Evolutionary conservation across 352 stramenopile species (phyloP), one percentile per base, ranked within the genome.

Genomic region (Globisporangium cylindrosporum): DNA sequence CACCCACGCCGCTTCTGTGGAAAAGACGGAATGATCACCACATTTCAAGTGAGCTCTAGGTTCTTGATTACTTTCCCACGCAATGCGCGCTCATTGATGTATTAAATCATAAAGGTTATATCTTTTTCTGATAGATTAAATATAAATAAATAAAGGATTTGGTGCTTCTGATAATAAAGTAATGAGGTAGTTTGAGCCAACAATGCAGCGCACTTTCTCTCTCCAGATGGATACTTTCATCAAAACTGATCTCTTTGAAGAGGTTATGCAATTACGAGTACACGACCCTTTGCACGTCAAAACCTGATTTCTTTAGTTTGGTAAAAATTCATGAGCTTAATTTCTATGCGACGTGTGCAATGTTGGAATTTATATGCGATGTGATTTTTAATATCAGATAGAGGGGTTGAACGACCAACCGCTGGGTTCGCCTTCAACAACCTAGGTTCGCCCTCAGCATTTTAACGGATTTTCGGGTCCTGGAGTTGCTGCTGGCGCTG

Each of bases 401-500:
- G 2, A 4, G 41, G 15, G 32, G 32, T 10, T 0, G 32, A 36
- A 32, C 32, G 32, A 36, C 32, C 41, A 48, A 48, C 15, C 15
- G 43, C 18, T 22, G 43, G 43, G 43, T 51, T 51, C 18, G 6
- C 18, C n/a, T 12, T 10, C 4, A 18, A 2, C 10, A 49, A 22
- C 41, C 41, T 18, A 49, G 43, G 43, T 51, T 51, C 18, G 6
- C 18, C n/a, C 43, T 10, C 4, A 18, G 18, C 43, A 8, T 51
- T 60, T 22, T 32, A 43, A 7, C 55, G 55, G 18, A 18, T 15
- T 20, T 46, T 60, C 15, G 29, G 18, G 8, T 46, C 55, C 27
- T 41, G 48, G n/a, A 55, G 67, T 59, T 80, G 73, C 34, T 79
- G 43, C 43, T 49, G 74, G 14, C 82, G 71, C 60, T 71, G 65